Conservation (phyloP, 495 filamentous ascomycete species). For the Trichoderma virens region DNA sequence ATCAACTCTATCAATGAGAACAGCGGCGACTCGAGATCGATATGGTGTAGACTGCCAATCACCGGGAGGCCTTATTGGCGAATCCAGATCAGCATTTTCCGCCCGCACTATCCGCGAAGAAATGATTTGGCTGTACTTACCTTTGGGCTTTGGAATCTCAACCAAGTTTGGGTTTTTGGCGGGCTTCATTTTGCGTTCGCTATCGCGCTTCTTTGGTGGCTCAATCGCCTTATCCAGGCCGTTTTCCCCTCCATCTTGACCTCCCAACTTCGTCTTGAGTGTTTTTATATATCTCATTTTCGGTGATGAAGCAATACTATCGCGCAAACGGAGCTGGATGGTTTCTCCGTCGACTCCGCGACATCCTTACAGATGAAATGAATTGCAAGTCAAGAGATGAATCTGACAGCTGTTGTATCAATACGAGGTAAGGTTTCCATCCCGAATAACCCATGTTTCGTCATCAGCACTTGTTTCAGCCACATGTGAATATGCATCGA, state of each 20-base stretch:
- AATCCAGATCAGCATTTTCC: background rate
- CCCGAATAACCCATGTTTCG: background rate
- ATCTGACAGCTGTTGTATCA: background rate
- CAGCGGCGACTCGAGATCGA: slow-evolving; percentile 21
- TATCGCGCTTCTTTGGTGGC: background rate
- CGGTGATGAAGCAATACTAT: background rate
- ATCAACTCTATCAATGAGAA: slow-evolving; percentile 11
- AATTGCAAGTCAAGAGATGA: background rate
- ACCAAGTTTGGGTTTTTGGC: background rate
- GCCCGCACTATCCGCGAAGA: background rate
- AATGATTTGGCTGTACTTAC: background rate
- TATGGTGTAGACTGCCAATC: slow-evolving; percentile 22
- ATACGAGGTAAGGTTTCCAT: background rate
- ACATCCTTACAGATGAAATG: background rate
- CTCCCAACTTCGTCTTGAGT: background rate
- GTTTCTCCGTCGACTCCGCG: background rate
- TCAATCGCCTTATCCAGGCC: background rate
- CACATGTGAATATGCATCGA: background rate
- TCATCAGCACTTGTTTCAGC: slow-evolving; percentile 6
- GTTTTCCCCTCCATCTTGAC: background rate
- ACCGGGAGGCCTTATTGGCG: slow-evolving; percentile 16
- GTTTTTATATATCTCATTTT: background rate
- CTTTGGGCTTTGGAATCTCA: slow-evolving; percentile 1
- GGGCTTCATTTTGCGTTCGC: background rate
- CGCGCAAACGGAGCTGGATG: background rate